Base-by-base conservation (phyloP, 495 filamentous ascomycete species). In the Penicillium parvum region DNA sequence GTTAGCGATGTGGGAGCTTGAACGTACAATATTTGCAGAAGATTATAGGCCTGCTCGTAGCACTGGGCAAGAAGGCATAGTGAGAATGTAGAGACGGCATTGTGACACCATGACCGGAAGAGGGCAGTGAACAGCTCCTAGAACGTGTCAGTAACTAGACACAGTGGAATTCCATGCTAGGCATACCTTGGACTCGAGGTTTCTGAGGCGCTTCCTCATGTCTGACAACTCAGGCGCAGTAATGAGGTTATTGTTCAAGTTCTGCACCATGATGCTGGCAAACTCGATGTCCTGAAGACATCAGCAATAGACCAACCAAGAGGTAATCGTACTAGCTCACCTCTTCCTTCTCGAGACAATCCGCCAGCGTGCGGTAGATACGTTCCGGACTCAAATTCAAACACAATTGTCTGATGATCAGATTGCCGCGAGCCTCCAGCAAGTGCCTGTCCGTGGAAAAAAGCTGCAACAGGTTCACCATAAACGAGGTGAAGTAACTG, bases 181-280 rank as follows among this genome's bases (percentile, higher is more conserved):
- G 43, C 47, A 28, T 65, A 88, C 87, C 64, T 81, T 86, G 0
- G 86, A 86, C 60, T 97, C 92, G 8, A 96, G 72, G 58, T 92
- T 97, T 19, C 91, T 77, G 34, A 99, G 72, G 14, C 92, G 75
- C 61, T 95, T 96, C 32, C 94, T 78, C 32, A 99, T 71, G 37
- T 96, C 94, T 0, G 88, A 81, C 22, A 99, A 73, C 58, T 99
- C 90, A 0, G 94, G 94, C 0, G 94, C 94, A 8, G 94, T 99
- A 50, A 97, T 97, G 14, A 99, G 77, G 51, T 97, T 99, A 56
- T 99, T 99, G 66, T 99, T 99, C 32, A 99, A 73, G 61, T 97
- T 96, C 57, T 97, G 94, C 18, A 99, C 89, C 94, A 99, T 99
- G 53, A 97, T 99, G 50, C 90, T 96, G 12, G 94, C 90, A 64